phyloP scores from a whole-genome alignment of 352 stramenopile species.

The Elongisporangium senticosum region DNA sequence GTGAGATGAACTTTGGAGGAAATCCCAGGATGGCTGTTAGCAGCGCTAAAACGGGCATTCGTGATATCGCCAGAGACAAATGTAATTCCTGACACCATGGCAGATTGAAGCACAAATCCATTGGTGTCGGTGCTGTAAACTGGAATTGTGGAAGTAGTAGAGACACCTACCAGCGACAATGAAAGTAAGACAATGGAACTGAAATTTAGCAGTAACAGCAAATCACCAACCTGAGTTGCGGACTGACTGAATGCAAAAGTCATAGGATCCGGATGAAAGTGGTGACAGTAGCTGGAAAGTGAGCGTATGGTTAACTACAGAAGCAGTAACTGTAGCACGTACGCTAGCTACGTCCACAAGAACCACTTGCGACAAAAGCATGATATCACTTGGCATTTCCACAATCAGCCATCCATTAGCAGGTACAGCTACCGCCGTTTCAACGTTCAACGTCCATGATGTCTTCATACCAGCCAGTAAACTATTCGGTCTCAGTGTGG shows the following conservation, averaged over 20 bases:
- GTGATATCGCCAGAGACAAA: constrained; percentile 28
- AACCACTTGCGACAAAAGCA: constrained; percentile 1
- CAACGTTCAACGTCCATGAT: constrained; percentile 11
- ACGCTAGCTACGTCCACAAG: constrained; percentile 10
- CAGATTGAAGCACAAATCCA: constrained; percentile 29
- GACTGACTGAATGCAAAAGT: constrained; percentile 16
- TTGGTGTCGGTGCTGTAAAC: constrained; percentile 31
- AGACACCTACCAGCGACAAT: constrained; percentile 15
- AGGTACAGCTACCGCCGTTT: constrained; percentile 13
- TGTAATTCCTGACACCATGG: constrained; percentile 15
- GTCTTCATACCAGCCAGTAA: constrained; percentile 18
- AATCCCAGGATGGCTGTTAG: constrained; percentile 39
- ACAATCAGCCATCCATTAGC: constrained; percentile 19
- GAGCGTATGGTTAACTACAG: constrained; percentile 7
- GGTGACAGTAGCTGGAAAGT: constrained; percentile 8
- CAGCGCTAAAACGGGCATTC: constrained; percentile 21
- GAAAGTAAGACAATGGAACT: neutral
- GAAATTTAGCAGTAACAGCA: neutral
- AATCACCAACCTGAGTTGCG: constrained; percentile 28
- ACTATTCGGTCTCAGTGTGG: constrained; percentile 1
- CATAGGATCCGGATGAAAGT: constrained; percentile 13
- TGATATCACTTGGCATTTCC: constrained; percentile 13
- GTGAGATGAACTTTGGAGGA: constrained; percentile 30
- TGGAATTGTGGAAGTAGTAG: constrained; percentile 24
- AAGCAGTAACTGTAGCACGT: neutral